A percentile compares a stretch with the other conserved stretches of the same genome.
Conservation (phyloP, 2,329 filamentous ascomycete species). For the Trichoderma simmonsii region DNA sequence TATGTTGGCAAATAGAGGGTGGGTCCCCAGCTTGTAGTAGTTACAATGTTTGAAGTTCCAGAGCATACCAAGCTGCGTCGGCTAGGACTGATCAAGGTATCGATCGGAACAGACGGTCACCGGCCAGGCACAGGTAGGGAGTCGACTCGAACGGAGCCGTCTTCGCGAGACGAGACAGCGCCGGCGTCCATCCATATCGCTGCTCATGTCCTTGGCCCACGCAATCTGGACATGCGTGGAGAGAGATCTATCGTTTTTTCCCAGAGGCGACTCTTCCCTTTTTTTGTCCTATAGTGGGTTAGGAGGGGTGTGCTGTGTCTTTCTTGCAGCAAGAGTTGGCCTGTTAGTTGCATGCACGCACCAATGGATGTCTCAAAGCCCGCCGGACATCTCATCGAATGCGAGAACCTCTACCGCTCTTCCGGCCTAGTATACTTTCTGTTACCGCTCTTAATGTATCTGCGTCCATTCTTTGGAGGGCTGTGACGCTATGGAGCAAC, state of each 20-base stretch:
- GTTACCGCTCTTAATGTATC: neutral
- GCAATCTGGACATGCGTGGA: neutral
- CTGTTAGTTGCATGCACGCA: neutral
- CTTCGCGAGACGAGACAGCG: neutral
- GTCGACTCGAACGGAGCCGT: neutral
- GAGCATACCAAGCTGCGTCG: constrained; percentile 5
- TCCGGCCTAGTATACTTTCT: neutral
- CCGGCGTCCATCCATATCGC: neutral
- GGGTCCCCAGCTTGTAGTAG: neutral
- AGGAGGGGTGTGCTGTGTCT: neutral
- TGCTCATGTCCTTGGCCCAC: neutral
- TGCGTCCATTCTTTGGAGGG: neutral
- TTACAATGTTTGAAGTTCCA: neutral
- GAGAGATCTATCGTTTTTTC: neutral
- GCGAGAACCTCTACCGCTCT: neutral
- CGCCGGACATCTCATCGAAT: neutral
- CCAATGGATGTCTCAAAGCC: neutral
- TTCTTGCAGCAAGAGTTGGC: neutral
- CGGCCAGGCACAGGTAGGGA: neutral
- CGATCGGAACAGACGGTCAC: constrained; percentile 2
- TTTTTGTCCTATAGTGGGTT: neutral
- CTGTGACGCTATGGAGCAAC: neutral
- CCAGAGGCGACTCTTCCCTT: neutral
- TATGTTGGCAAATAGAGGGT: neutral
- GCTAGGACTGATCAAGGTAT: neutral